These are phyloP conservation scores for Pisolithus marmoratus DNA, from an alignment of 768 basidiomycete species.

Conservation along the genomic window DNA sequence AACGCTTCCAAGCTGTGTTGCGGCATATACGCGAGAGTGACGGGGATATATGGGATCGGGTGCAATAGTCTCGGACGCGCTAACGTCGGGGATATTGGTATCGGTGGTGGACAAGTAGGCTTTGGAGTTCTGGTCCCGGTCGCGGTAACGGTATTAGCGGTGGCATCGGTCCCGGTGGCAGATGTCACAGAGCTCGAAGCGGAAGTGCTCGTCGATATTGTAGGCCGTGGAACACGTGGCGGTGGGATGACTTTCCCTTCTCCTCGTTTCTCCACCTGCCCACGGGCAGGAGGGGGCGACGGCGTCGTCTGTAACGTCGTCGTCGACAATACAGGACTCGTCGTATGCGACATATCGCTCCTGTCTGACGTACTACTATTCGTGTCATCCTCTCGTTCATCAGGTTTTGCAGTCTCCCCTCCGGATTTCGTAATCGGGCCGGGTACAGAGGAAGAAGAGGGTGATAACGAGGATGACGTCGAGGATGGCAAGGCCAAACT, in stretches of 20 bases:
- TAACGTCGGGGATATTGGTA: constrained; percentile 54
- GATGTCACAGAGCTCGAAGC: too few species aligned
- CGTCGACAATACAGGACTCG: constrained; percentile 70
- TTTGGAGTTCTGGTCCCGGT: too few species aligned
- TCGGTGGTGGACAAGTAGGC: constrained; percentile 27
- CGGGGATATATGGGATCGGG: constrained; percentile 66
- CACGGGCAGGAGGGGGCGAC: constrained; percentile 53
- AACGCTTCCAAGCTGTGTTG: constrained; percentile 55
- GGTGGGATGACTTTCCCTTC: too few species aligned
- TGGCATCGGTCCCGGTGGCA: too few species aligned
- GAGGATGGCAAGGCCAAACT: constrained; percentile 2
- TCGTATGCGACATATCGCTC: constrained; percentile 48
- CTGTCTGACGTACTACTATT: constrained; percentile 42
- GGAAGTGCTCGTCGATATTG: too few species aligned
- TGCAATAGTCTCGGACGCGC: constrained; percentile 54
- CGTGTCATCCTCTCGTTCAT: constrained; percentile 41
- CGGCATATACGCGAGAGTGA: constrained; percentile 48
- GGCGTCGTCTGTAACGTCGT: constrained; percentile 76
- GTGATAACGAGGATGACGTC: too few species aligned
- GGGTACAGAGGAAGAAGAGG: too few species aligned
- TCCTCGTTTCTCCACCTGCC: background rate
- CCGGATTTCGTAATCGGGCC: constrained; percentile 1
- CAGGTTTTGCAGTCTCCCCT: constrained; percentile 22
- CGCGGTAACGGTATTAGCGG: too few species aligned
- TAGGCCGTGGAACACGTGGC: too few species aligned